Conservation (phyloP, 768 basidiomycete species). For the Flagelloscypha sp. region DNA sequence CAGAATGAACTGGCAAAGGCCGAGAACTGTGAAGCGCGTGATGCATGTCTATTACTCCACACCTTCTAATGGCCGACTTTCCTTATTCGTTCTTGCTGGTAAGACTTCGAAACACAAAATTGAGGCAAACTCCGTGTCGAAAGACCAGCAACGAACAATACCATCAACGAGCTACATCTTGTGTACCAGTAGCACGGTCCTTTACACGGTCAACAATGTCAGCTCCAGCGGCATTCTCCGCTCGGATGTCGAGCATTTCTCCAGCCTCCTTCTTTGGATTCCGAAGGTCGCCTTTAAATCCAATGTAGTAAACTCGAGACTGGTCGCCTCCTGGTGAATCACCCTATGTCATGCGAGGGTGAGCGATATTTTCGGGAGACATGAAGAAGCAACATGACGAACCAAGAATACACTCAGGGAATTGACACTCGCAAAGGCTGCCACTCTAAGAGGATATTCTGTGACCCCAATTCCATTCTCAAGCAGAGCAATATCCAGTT, state of each 20-base stretch:
- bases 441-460: conserved; percentile 72
- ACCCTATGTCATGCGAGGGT: no score
- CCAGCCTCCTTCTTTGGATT: conserved; percentile 48
- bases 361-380: no score
- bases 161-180: conserved; percentile 50
- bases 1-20: no score
- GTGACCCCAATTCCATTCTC: conserved; percentile 62
- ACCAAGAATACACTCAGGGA: conserved; percentile 76
- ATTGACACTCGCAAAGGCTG: conserved; percentile 70
- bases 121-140: no score
- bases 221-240: conserved; percentile 75
- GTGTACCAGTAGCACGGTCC: conserved; percentile 50
- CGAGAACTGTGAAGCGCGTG: no score
- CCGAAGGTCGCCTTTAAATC: conserved; percentile 71
- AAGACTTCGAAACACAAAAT: no score
- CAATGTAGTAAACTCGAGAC: conserved; percentile 68
- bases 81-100: no score
- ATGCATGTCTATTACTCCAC: no score
- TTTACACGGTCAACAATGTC: conserved; percentile 49
- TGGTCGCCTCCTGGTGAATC: conserved; percentile 58
- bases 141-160: no score
- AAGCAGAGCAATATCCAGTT: conserved; percentile 60
- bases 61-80: no score
- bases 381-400: conserved; percentile 29
- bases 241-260: conserved; percentile 63